A percentile compares a stretch with the other conserved stretches of the same genome.
phyloP scores from a whole-genome alignment of 2,329 filamentous ascomycete species.

The Fusarium avenaceum region DNA sequence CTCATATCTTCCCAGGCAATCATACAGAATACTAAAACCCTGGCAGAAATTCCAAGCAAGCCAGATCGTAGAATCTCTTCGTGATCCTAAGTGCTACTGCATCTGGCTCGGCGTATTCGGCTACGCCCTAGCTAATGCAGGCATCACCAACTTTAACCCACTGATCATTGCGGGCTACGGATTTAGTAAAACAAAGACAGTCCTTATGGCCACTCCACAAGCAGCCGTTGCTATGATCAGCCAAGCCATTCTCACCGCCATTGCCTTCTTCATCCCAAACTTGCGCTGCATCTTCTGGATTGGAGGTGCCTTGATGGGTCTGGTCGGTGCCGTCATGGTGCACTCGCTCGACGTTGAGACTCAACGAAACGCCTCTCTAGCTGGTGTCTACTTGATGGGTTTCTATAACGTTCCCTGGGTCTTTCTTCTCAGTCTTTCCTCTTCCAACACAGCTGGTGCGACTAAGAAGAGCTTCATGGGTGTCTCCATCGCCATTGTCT shows the following conservation, averaged over 20 bases:
- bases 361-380: constrained; percentile 45
- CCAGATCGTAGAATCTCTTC: constrained; percentile 42
- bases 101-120: constrained; percentile 59
- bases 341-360: constrained; percentile 39
- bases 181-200: constrained; percentile 48
- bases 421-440: constrained; percentile 49
- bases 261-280: constrained; percentile 49
- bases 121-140: constrained; percentile 76
- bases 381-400: constrained; percentile 52
- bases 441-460: constrained; percentile 50
- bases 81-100: constrained; percentile 45
- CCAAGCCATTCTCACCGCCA: constrained; percentile 39
- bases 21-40: fast-evolving
- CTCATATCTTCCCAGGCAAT: fast-evolving
- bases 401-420: constrained; percentile 53
- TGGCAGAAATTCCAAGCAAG: constrained; percentile 31
- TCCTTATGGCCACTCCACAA: constrained; percentile 52
- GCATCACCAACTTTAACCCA: constrained; percentile 73
- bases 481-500: constrained; percentile 49
- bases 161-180: constrained; percentile 71
- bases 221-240: constrained; percentile 52
- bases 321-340: constrained; percentile 49
- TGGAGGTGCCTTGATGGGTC: constrained; percentile 36
- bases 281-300: constrained; percentile 52
- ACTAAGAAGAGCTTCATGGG: constrained; percentile 53